Conservation (phyloP, 2,329 filamentous ascomycete genomes). For the Mycocentrospora acerina region DNA sequence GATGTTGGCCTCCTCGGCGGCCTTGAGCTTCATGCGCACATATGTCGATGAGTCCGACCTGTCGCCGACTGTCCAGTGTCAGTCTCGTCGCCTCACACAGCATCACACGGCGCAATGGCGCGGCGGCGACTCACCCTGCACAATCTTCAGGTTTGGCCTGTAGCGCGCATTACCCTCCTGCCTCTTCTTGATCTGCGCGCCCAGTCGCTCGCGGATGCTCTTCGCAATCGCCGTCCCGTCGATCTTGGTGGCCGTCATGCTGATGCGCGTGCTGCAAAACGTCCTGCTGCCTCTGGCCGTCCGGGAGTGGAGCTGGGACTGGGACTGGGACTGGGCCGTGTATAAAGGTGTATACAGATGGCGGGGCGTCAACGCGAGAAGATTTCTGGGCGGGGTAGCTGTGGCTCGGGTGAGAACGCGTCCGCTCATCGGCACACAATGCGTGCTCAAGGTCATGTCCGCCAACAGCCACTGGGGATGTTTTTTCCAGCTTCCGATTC, state of each 20-base stretch:
- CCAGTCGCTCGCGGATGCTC: conserved; percentile 80
- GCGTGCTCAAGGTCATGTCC: no score
- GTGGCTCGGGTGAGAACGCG: conserved; percentile 28
- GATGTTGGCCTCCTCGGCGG: conserved; percentile 92
- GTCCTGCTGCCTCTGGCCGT: conserved; percentile 14
- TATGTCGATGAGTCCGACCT: conserved; percentile 94
- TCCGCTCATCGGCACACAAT: conserved; percentile 37
- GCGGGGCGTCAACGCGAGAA: conserved; percentile 18
- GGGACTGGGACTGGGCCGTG: no score
- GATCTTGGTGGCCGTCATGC: conserved; percentile 87
- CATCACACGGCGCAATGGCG: conserved; percentile 4
- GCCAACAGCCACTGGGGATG: no score
- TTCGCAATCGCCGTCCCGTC: conserved; percentile 96
- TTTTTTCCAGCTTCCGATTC: no score
- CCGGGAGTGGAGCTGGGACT: no score
- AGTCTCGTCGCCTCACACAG: conserved; percentile 1
- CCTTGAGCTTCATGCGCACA: conserved; percentile 99
- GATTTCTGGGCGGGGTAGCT: conserved; percentile 38
- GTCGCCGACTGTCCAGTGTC: conserved; percentile 68
- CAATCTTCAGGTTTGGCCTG: conserved; percentile 86
- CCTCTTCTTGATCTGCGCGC: conserved; percentile 75
- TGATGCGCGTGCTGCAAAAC: conserved; percentile 57
- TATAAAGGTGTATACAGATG: conserved; percentile 21
- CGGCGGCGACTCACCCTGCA: conserved; percentile 70
- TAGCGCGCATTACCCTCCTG: conserved; percentile 84